Percentiles rank a stretch among this genome's conserved stretches.
phyloP scores from a whole-genome alignment of 208 protist genomes.

The Crithidia brevicula region DNA sequence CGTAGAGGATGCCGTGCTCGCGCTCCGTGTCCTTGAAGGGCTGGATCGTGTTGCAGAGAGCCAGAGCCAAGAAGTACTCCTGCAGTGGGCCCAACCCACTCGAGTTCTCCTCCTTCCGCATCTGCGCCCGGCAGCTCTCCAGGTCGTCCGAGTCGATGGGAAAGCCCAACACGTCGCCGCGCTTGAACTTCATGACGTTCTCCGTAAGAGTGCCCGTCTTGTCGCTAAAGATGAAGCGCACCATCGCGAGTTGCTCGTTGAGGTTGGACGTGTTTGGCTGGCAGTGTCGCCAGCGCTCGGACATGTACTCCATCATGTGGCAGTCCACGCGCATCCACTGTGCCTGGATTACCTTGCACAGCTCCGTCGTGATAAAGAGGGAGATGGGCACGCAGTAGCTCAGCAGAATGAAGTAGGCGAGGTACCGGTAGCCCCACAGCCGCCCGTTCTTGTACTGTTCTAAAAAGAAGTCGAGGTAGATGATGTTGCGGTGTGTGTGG shows the following conservation, averaged over 20 bases:
- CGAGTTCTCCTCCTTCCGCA: conserved; percentile 35
- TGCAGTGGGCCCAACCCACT: conserved; percentile 29
- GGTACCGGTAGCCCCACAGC: conserved; percentile 75
- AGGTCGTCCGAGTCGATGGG: conserved; percentile 57
- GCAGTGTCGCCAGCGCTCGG: conserved; percentile 69
- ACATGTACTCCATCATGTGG: conserved; percentile 86
- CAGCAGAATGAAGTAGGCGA: conserved; percentile 92
- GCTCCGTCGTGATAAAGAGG: conserved; percentile 92
- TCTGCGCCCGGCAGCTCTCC: conserved; percentile 18
- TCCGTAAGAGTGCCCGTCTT: conserved; percentile 94
- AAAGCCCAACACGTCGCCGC: conserved; percentile 69
- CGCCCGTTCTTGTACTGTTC: conserved; percentile 34
- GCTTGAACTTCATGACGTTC: conserved; percentile 91
- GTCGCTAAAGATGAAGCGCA: conserved; percentile 92
- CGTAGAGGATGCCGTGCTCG: conserved; percentile 67
- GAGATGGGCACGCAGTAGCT: conserved; percentile 93
- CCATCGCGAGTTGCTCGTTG: conserved; percentile 91
- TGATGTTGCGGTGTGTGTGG: conserved; percentile 43
- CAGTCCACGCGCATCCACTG: conserved; percentile 87
- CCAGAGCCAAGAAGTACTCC: conserved; percentile 83
- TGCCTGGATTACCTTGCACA: conserved; percentile 91
- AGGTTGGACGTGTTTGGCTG: conserved; percentile 90
- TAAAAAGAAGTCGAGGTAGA: conserved; percentile 76
- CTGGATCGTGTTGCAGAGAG: conserved; percentile 90
- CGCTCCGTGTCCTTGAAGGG: conserved; percentile 62